These are phyloP conservation scores for Pinus taeda DNA, from an alignment of 75 land plant species.

Conservation along the genomic window DNA sequence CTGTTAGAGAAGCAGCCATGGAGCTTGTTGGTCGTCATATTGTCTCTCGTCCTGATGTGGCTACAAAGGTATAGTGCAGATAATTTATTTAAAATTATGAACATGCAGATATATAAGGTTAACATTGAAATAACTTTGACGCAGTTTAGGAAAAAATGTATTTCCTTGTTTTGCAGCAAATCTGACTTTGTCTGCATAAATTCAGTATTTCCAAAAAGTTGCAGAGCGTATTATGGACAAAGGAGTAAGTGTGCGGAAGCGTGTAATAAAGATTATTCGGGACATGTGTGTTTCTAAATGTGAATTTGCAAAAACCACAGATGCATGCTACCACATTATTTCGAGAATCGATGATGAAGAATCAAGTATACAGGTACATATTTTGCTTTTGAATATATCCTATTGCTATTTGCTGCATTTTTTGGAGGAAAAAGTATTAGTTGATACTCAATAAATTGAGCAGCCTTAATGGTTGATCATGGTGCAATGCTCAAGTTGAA, in stretches of 20 bases:
- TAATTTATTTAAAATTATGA: too few relatives aligned
- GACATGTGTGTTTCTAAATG: conserved; percentile 80
- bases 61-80: conserved; percentile 58
- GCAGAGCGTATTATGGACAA: conserved; percentile 97
- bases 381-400: not conserved
- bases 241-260: conserved; percentile 97
- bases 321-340: conserved; percentile 85
- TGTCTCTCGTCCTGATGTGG: conserved; percentile 95
- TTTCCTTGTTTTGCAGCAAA: conserved; percentile 4
- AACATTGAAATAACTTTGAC: not conserved
- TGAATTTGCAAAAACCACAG: conserved; percentile 65
- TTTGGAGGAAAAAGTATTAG: too few relatives aligned
- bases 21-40: conserved; percentile 98
- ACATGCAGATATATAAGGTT: not conserved
- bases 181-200: not conserved
- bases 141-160: not conserved
- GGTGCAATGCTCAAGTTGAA: too few relatives aligned
- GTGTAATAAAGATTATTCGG: conserved; percentile 91
- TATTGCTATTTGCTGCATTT: too few relatives aligned
- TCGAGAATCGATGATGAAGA: conserved; percentile 99
- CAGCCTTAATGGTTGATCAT: too few relatives aligned
- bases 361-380: conserved; percentile 81
- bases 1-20: conserved; percentile 97
- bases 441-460: too few relatives aligned
- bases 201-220: conserved; percentile 94